These are phyloP conservation scores for Botrytis byssoidea DNA, from an alignment of 2,329 filamentous ascomycete species.

Conservation along the genomic window DNA sequence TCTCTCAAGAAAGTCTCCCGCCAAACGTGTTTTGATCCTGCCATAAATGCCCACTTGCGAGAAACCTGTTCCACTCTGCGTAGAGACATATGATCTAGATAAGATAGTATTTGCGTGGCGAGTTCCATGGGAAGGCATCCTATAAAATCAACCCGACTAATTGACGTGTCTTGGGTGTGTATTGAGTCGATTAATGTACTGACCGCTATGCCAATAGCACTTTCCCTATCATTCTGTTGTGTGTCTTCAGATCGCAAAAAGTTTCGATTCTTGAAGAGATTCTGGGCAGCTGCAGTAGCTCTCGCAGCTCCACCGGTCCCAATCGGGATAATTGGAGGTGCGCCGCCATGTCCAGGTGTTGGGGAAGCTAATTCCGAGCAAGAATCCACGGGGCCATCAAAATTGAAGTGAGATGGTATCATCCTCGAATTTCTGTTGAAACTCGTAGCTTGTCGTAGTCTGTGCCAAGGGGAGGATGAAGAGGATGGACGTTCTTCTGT, in stretches of 20 bases:
- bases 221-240: constrained; percentile 55
- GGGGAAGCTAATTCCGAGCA: constrained; percentile 29
- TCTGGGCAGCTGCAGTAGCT: constrained; percentile 57
- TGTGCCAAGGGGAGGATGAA: constrained; percentile 32
- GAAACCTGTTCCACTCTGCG: constrained; percentile 52
- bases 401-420: constrained; percentile 22
- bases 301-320: constrained; percentile 61
- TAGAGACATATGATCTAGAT: constrained; percentile 55
- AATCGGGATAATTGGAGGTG: constrained; percentile 59
- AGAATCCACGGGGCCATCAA: constrained; percentile 27
- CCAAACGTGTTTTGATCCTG: constrained; percentile 59
- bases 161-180: constrained; percentile 44
- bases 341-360: constrained; percentile 44
- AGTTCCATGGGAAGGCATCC: constrained; percentile 55
- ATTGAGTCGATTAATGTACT: constrained; percentile 31
- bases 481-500: constrained; percentile 33
- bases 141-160: constrained; percentile 59
- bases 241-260: constrained; percentile 43
- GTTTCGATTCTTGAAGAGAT: constrained; percentile 43
- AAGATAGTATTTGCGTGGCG: constrained; percentile 56
- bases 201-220: constrained; percentile 61
- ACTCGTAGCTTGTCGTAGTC: constrained; percentile 37
- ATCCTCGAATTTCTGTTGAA: constrained; percentile 36
- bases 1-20: constrained; percentile 61
- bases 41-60: constrained; percentile 48